Conservation (phyloP, 2,329 filamentous ascomycete species). For the Aspergillus terreus region DNA sequence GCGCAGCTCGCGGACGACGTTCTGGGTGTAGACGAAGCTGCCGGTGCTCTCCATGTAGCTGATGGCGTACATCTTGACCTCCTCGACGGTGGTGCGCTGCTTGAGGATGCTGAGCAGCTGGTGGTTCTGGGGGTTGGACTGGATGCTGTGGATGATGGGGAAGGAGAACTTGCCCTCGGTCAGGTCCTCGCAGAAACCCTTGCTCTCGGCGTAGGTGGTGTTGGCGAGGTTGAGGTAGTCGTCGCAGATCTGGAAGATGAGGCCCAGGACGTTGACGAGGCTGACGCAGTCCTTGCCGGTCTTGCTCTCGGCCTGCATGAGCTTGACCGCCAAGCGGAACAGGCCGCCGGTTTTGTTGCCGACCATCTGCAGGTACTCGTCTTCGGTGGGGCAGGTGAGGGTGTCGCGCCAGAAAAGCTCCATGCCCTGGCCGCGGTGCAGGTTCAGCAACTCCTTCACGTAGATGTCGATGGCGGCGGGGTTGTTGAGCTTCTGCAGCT, state of each 20-base stretch:
- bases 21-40: constrained; percentile 80
- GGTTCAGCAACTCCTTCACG: constrained; percentile 44
- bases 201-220: constrained; percentile 76
- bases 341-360: constrained; percentile 48
- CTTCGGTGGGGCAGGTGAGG: constrained; percentile 43
- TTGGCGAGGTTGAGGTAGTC: constrained; percentile 85
- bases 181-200: constrained; percentile 91
- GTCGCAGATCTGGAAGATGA: constrained; percentile 49
- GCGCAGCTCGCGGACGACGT: constrained; percentile 62
- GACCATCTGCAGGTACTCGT: constrained; percentile 49
- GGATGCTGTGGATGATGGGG: constrained; percentile 90
- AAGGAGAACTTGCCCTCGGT: constrained; percentile 98
- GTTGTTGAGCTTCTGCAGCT: constrained; percentile 39
- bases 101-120: constrained; percentile 86
- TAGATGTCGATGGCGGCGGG: constrained; percentile 42
- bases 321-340: constrained; percentile 43
- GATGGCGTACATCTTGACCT: constrained; percentile 89
- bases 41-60: constrained; percentile 86
- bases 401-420: constrained; percentile 49
- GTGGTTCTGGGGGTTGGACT: constrained; percentile 56
- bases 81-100: constrained; percentile 79
- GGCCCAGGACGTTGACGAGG: constrained; percentile 61
- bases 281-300: constrained; percentile 46
- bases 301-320: constrained; percentile 44
- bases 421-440: constrained; percentile 47